These are phyloP conservation scores for Hypoxylon sp. DNA, from an alignment of 2,329 filamentous ascomycete genomes.

Conservation along the genomic window DNA sequence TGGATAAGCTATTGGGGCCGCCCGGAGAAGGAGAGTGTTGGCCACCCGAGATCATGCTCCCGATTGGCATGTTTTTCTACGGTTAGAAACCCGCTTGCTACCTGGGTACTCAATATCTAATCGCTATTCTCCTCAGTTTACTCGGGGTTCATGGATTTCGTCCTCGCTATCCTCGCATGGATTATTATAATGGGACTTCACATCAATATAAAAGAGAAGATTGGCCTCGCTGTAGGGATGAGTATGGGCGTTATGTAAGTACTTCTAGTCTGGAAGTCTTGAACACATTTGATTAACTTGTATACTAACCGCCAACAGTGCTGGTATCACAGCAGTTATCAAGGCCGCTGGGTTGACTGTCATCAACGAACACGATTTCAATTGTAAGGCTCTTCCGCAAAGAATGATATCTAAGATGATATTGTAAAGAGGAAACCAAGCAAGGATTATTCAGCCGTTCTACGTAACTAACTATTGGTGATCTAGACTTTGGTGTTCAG, in stretches of 20 bases:
- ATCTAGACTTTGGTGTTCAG: conserved; percentile 12
- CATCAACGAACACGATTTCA: conserved; percentile 14
- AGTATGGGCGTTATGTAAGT: conserved; percentile 31
- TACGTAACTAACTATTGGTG: background rate
- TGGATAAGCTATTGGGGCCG: conserved; percentile 4
- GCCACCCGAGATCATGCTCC: conserved; percentile 2
- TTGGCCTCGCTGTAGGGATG: conserved; percentile 30
- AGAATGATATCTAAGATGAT: background rate
- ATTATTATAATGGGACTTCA: conserved; percentile 17
- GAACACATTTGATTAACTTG: background rate
- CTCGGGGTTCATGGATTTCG: conserved; percentile 22
- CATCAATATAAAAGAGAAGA: conserved; percentile 27
- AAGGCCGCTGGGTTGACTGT: conserved; percentile 10
- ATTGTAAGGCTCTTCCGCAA: conserved; percentile 14
- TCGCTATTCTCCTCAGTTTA: conserved; percentile 15
- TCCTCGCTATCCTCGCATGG: conserved; percentile 19
- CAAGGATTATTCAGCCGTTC: no score
- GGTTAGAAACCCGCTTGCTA: no score
- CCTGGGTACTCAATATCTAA: no score
- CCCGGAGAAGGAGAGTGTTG: conserved; percentile 16
- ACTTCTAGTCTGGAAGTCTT: background rate
- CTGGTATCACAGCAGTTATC: conserved; percentile 3
- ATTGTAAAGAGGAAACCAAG: background rate
- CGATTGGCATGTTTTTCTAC: conserved; percentile 8
- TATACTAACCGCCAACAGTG: conserved; percentile 5